A percentile compares a stretch with the other conserved stretches of the same genome.
These are phyloP conservation scores for Triadica sebifera DNA, from an alignment of 345 rosid species.

Conservation along the genomic window DNA sequence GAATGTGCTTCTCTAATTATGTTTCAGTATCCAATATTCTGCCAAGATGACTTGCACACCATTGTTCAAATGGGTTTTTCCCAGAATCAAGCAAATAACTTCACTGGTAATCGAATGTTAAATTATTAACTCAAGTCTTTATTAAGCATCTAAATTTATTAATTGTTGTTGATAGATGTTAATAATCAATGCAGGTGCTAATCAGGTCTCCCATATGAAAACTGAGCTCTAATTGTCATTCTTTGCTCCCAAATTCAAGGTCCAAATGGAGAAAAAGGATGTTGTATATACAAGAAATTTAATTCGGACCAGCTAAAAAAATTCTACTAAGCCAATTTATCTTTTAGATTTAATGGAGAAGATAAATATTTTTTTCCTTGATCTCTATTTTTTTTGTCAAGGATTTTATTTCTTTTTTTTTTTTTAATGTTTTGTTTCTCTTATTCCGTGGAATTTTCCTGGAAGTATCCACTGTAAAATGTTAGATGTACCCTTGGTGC, in stretches of 20 bases:
- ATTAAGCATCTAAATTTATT: background rate
- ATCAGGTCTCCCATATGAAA: constrained; percentile 51
- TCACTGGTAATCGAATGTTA: constrained; percentile 36
- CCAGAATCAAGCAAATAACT: constrained; percentile 36
- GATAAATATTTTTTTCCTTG: background rate
- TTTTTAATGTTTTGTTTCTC: constrained; percentile 11
- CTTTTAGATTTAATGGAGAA: constrained; percentile 25
- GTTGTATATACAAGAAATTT: constrained; percentile 52
- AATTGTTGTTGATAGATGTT: background rate
- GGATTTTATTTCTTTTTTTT: background rate
- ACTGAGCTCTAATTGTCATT: constrained; percentile 51
- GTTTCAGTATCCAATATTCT: constrained; percentile 49
- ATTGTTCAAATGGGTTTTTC: constrained; percentile 75
- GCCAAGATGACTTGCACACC: constrained; percentile 72
- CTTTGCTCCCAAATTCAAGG: constrained; percentile 30
- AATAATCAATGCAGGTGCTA: constrained; percentile 46
- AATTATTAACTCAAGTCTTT: no score
- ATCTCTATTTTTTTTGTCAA: constrained; percentile 12
- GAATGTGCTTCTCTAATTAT: constrained; percentile 10
- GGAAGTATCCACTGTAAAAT: constrained; percentile 35
- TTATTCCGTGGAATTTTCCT: constrained; percentile 26
- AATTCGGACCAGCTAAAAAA: constrained; percentile 33
- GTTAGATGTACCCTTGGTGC: no score
- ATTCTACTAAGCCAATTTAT: constrained; percentile 19
- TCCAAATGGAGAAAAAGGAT: constrained; percentile 34